These are phyloP conservation scores for Lithohypha guttulata DNA, from an alignment of 2,329 filamentous ascomycete species.

Conservation along the genomic window DNA sequence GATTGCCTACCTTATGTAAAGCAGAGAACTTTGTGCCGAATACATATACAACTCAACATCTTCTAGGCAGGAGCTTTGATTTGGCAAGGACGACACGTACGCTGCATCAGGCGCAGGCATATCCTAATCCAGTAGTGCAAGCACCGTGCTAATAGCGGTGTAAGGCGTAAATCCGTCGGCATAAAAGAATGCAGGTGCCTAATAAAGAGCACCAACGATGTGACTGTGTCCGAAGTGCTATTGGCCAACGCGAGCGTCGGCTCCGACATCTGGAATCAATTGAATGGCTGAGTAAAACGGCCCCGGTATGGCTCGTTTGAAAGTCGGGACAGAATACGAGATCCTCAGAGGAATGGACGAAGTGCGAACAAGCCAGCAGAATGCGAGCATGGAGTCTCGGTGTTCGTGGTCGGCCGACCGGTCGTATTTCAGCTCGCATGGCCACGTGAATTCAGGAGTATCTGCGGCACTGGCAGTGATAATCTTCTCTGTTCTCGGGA, in stretches of 20 bases:
- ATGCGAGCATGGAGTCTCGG: no score
- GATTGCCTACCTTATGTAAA: constrained; percentile 7
- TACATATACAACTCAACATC: constrained; percentile 5
- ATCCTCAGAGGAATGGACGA: no score
- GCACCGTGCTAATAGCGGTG: neutral
- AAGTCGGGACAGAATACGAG: no score
- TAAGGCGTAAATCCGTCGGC: neutral
- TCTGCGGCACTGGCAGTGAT: no score
- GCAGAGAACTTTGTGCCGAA: constrained; percentile 9
- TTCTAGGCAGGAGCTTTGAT: constrained; percentile 6
- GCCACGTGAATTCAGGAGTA: no score
- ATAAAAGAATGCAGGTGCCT: constrained; percentile 8
- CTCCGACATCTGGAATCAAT: neutral
- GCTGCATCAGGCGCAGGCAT: constrained; percentile 6
- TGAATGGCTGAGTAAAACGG: neutral
- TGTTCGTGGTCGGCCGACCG: no score
- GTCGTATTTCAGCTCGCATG: no score
- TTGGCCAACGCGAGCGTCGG: constrained; percentile 1
- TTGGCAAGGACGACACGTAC: constrained; percentile 1
- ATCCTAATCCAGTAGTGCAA: neutral
- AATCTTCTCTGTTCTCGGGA: no score
- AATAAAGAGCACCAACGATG: constrained; percentile 4
- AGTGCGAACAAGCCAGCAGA: no score
- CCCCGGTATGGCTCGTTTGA: no score
- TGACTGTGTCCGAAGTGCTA: constrained; percentile 5